Conservation (phyloP, 257 asterid species). For the Nicotiana undulata region DNA sequence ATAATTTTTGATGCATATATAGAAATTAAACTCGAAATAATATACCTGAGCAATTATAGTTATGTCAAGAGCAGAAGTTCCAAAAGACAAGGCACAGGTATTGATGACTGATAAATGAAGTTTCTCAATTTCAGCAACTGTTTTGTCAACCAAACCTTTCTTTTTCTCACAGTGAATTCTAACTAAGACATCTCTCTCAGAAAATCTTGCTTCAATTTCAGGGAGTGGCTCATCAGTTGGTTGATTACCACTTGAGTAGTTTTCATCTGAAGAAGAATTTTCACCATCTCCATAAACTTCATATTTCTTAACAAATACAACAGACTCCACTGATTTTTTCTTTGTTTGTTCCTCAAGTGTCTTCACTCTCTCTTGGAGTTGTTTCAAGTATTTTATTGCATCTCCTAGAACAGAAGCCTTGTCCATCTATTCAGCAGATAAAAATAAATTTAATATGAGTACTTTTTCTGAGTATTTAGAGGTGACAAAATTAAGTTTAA, state of each 20-base stretch:
- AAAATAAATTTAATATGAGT: neutral
- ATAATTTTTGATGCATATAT: too few relatives aligned
- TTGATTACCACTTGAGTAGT: neutral
- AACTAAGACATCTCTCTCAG: constrained; percentile 44
- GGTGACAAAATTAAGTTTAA: too few relatives aligned
- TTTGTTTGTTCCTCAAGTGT: constrained; percentile 55
- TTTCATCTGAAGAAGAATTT: constrained; percentile 27
- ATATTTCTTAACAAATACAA: constrained; percentile 44
- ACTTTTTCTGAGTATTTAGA: neutral
- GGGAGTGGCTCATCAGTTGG: constrained; percentile 37
- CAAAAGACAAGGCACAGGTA: constrained; percentile 53
- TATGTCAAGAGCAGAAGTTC: constrained; percentile 54
- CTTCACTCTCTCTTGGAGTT: constrained; percentile 65
- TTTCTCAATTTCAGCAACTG: constrained; percentile 48
- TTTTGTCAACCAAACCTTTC: constrained; percentile 46
- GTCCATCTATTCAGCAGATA: constrained; percentile 41
- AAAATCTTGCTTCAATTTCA: constrained; percentile 51
- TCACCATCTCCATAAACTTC: constrained; percentile 18
- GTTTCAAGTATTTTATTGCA: constrained; percentile 71
- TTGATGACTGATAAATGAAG: constrained; percentile 48
- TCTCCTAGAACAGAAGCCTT: constrained; percentile 90
- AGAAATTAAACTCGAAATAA: neutral
- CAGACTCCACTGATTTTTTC: constrained; percentile 37
- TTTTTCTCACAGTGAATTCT: constrained; percentile 61
- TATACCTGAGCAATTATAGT: constrained; percentile 64